Evolutionary conservation across 208 protist genomes (phyloP), one percentile per base, ranked within the genome.

Genomic region (Borovskyia barvae): DNA sequence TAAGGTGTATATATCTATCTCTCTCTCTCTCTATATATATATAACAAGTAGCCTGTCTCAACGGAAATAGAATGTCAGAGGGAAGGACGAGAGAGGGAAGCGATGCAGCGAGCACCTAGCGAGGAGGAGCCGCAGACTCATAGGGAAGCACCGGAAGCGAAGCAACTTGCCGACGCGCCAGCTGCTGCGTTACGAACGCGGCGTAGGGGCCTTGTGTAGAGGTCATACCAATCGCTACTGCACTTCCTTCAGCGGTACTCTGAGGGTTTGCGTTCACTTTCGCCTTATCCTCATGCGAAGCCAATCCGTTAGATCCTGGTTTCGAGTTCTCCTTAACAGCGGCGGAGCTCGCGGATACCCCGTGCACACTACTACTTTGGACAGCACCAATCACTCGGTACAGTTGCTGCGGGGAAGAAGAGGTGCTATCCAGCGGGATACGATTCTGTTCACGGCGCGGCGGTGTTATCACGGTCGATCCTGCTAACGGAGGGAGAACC

Each of bases 141-240:
- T 91, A 91, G 1, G 78, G 80, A 9, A 91, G 60, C 15, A 77
- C 54, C 6, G 80, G 80, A 14, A 91, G 66, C 1, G 51, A 47
- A 20, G 77, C 71, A 2, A 91, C 62, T 19, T 70, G 62, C 15
- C 72, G 65, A 15, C 74, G 77, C 29, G 66, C 82, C 14, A 78
- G 30, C 37, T 87, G 74, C 20, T 66, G 47, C 19, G 78, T 70
- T n/a, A 89, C 85, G 41, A 66, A 76, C 14, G 62, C 66, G 3
- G 76, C 74, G 62, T 89, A 87, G 22, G 75, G 67, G 8, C 64
- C 72, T 43, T 88, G 80, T 46, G 86, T 80, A 2, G 61, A 51
- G 11, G 85, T 88, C 68, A 87, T 50, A 9, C 73, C 78, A 37
- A 82, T 68, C 1, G 53, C 65, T 3, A 75, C 58, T 4, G 43